Evolutionary conservation across 495 filamentous ascomycete species (phyloP).

Genomic region (Xanthoparmelia taractica): DNA sequence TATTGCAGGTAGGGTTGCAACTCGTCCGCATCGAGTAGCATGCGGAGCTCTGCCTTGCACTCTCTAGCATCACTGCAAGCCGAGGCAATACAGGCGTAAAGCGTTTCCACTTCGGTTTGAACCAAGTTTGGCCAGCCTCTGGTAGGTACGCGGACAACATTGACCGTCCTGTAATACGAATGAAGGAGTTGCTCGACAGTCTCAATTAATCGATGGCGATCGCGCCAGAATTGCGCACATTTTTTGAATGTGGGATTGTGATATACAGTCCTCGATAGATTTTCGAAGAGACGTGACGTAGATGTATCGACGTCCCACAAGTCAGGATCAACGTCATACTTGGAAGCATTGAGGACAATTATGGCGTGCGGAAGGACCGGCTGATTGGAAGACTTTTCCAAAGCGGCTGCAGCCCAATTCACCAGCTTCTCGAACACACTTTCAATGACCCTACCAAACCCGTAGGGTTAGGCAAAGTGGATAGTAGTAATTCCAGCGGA

Average conservation of each 20-base stretch:
- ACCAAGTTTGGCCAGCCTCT: slow-evolving; percentile 41
- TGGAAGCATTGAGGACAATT: slow-evolving; percentile 46
- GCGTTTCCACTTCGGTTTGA: slow-evolving; percentile 42
- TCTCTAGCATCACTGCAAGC: slow-evolving; percentile 34
- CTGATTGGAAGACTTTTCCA: slow-evolving; percentile 51
- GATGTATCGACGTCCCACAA: slow-evolving; percentile 44
- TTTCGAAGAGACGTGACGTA: slow-evolving; percentile 35
- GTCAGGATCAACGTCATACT: slow-evolving; percentile 38
- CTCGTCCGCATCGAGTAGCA: slow-evolving; percentile 45
- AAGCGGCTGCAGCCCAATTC: slow-evolving; percentile 31
- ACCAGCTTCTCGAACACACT: slow-evolving; percentile 25
- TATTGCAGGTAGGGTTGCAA: slow-evolving; percentile 43
- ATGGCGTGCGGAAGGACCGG: slow-evolving; percentile 47
- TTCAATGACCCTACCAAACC: slow-evolving; percentile 28
- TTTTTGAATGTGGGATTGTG: slow-evolving; percentile 22
- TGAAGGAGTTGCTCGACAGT: slow-evolving; percentile 43
- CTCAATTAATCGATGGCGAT: slow-evolving; percentile 28
- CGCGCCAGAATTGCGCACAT: slow-evolving; percentile 32
- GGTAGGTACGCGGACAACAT: slow-evolving; percentile 45
- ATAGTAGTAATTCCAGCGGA: not conserved
- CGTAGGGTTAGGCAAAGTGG: not conserved
- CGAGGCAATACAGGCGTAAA: slow-evolving; percentile 36
- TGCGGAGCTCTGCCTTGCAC: slow-evolving; percentile 37
- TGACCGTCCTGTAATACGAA: slow-evolving; percentile 48
- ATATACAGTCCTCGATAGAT: slow-evolving; percentile 14